These are phyloP conservation scores for Puccinia sorghi DNA, from an alignment of 1,284 basidiomycete genomes.

Conservation along the genomic window DNA sequence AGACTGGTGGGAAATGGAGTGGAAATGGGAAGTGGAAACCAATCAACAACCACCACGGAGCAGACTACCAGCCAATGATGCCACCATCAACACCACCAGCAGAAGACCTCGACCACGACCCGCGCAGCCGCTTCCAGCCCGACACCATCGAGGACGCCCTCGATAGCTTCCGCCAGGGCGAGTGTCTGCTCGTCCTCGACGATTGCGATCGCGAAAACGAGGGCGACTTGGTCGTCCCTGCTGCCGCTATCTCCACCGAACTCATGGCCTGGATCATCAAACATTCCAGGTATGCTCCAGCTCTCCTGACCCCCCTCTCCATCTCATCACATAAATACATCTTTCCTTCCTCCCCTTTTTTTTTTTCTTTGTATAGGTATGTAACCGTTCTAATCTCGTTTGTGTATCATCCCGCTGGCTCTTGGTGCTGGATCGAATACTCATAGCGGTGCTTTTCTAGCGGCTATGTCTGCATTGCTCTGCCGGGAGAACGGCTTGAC, in stretches of 20 bases:
- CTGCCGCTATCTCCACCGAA: slow-evolving; percentile 77
- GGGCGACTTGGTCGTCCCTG: slow-evolving; percentile 87
- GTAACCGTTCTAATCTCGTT: background rate
- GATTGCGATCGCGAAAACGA: slow-evolving; percentile 92
- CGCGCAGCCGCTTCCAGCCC: slow-evolving; percentile 58
- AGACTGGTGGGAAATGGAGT: too few species aligned
- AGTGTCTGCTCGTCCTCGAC: slow-evolving; percentile 93
- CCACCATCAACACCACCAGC: too few species aligned
- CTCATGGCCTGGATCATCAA: slow-evolving; percentile 99
- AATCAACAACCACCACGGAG: too few species aligned
- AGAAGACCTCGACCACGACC: background rate
- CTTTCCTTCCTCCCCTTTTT: background rate
- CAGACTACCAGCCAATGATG: background rate
- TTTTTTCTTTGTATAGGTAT: background rate
- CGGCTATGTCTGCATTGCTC: slow-evolving; percentile 89
- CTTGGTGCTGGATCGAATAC: background rate
- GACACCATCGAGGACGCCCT: slow-evolving; percentile 79
- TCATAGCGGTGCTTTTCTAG: slow-evolving; percentile 61
- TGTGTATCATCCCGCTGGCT: background rate
- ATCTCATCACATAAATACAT: background rate
- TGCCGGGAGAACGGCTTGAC: slow-evolving; percentile 74
- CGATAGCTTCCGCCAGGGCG: slow-evolving; percentile 73
- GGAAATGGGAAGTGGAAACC: too few species aligned
- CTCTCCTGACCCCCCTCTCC: background rate
- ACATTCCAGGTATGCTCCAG: slow-evolving; percentile 74